phyloP scores from a whole-genome alignment of 2,329 filamentous ascomycete genomes.

The Metarhizium humberi region DNA sequence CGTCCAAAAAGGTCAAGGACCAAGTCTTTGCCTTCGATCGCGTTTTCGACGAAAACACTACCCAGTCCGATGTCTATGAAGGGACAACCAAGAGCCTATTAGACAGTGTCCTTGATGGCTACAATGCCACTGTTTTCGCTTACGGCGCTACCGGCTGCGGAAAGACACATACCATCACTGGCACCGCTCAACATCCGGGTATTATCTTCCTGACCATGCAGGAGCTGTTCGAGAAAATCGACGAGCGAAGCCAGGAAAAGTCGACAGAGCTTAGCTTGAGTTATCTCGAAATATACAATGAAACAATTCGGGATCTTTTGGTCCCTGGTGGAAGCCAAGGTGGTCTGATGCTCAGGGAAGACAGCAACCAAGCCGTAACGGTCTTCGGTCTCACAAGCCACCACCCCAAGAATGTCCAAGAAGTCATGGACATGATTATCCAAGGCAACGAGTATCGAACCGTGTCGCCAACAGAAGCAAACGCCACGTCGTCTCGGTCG shows the following conservation, averaged over 20 bases:
- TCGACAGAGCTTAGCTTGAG: slow-evolving; percentile 83
- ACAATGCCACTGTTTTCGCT: slow-evolving; percentile 97
- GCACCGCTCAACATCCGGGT: slow-evolving; percentile 83
- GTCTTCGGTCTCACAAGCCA: slow-evolving; percentile 88
- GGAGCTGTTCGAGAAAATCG: slow-evolving; percentile 92
- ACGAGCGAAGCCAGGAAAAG: slow-evolving; percentile 79
- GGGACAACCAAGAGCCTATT: slow-evolving; percentile 81
- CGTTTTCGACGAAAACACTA: slow-evolving; percentile 92
- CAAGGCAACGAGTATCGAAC: slow-evolving; percentile 89
- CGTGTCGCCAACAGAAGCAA: slow-evolving; percentile 93
- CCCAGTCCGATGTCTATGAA: slow-evolving; percentile 91
- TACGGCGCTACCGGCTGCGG: slow-evolving; percentile 97
- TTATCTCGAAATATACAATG: slow-evolving; percentile 98
- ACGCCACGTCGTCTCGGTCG: slow-evolving; percentile 93
- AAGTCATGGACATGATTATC: slow-evolving; percentile 99
- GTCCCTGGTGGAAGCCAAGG: slow-evolving; percentile 76
- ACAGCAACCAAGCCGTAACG: slow-evolving; percentile 85
- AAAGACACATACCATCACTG: slow-evolving; percentile 96
- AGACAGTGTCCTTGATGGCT: slow-evolving; percentile 91
- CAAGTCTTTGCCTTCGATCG: slow-evolving; percentile 95
- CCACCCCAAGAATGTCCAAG: slow-evolving; percentile 79
- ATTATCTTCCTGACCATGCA: slow-evolving; percentile 99
- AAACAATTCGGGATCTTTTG: slow-evolving; percentile 91
- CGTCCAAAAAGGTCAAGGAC: slow-evolving; percentile 90
- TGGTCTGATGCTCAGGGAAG: slow-evolving; percentile 85